Percentiles rank a stretch among this genome's conserved stretches.
phyloP scores from a whole-genome alignment of 1,284 basidiomycete genomes.

The Ustilago curta region DNA sequence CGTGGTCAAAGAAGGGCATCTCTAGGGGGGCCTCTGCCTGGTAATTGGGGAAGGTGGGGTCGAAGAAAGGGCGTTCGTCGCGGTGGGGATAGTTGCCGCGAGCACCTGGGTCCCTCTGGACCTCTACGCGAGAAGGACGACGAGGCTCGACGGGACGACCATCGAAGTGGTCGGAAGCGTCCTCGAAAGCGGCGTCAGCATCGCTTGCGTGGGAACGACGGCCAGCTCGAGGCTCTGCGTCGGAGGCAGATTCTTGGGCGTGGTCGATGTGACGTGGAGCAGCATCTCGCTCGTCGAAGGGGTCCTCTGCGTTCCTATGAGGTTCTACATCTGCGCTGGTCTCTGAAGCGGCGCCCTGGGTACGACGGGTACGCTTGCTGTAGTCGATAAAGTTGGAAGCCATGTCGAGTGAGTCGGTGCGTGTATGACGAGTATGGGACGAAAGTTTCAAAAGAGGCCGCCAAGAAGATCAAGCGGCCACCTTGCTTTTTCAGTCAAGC shows the following conservation, averaged over 20 bases:
- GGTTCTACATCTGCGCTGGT: slow-evolving; percentile 24
- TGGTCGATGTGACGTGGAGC: slow-evolving; percentile 3
- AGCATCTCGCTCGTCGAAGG: slow-evolving; percentile 22
- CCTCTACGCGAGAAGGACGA: slow-evolving; percentile 39
- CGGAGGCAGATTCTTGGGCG: slow-evolving; percentile 5
- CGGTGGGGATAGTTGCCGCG: slow-evolving; percentile 20
- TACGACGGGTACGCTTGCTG: slow-evolving; percentile 33
- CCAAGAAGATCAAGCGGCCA: slow-evolving; percentile 9
- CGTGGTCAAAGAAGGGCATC: slow-evolving; percentile 67
- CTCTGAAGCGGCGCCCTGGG: slow-evolving; percentile 26
- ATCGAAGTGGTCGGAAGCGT: slow-evolving; percentile 23
- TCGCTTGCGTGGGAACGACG: slow-evolving; percentile 19
- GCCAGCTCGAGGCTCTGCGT: slow-evolving; percentile 1
- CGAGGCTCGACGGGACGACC: slow-evolving; percentile 9
- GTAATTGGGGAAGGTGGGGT: slow-evolving; percentile 56
- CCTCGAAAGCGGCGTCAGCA: slow-evolving; percentile 15
- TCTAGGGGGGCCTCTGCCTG: slow-evolving; percentile 55
- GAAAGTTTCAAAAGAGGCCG: neutral
- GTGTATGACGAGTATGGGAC: neutral
- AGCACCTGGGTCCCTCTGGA: slow-evolving; percentile 27
- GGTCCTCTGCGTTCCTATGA: slow-evolving; percentile 3
- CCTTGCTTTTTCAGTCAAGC: slow-evolving; percentile 24
- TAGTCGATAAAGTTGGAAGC: slow-evolving; percentile 56
- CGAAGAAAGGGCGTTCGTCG: slow-evolving; percentile 51
- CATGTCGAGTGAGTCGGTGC: slow-evolving; percentile 13